These are phyloP conservation scores for Fusarium gaditjirri DNA, from an alignment of 2,329 filamentous ascomycete species.

Conservation along the genomic window DNA sequence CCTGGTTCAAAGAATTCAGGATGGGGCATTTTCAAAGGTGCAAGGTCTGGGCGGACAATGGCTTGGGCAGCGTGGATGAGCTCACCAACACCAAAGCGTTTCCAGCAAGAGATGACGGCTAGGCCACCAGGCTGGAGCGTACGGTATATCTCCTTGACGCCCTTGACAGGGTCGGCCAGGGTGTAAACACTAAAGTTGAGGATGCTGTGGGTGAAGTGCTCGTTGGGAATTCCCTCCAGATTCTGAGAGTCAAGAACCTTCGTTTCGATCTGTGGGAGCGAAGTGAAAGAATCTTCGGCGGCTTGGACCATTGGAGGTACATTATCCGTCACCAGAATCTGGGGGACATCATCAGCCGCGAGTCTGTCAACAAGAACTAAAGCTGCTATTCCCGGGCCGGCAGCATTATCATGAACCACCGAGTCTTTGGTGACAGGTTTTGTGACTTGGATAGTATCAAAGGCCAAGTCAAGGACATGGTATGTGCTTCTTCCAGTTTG, in stretches of 20 bases:
- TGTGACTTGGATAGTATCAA: constrained; percentile 29
- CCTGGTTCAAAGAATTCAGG: constrained; percentile 43
- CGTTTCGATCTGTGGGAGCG: constrained; percentile 9
- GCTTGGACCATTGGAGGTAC: constrained; percentile 32
- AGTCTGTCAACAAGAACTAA: constrained; percentile 38
- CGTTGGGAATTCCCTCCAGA: constrained; percentile 31
- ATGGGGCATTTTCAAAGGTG: constrained; percentile 39
- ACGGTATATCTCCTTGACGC: constrained; percentile 45
- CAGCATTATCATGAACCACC: constrained; percentile 48
- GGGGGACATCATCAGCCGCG: not conserved
- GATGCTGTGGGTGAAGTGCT: constrained; percentile 43
- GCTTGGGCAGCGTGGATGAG: constrained; percentile 46
- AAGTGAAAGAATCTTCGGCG: constrained; percentile 22
- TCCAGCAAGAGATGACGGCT: constrained; percentile 41
- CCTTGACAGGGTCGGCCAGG: constrained; percentile 36
- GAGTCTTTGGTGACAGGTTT: constrained; percentile 39
- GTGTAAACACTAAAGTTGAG: constrained; percentile 48
- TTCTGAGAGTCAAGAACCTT: constrained; percentile 35
- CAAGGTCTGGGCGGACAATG: constrained; percentile 43
- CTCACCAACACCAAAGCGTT: constrained; percentile 39
- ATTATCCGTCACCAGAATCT: constrained; percentile 35
- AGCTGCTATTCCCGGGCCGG: constrained; percentile 47
- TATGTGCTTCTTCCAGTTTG: constrained; percentile 47
- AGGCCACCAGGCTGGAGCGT: constrained; percentile 45
- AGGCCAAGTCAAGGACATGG: constrained; percentile 31